Percentiles rank a stretch among this genome's conserved stretches.
phyloP scores from a whole-genome alignment of 805 yeast genomes.

The Candida yuanshanica region DNA sequence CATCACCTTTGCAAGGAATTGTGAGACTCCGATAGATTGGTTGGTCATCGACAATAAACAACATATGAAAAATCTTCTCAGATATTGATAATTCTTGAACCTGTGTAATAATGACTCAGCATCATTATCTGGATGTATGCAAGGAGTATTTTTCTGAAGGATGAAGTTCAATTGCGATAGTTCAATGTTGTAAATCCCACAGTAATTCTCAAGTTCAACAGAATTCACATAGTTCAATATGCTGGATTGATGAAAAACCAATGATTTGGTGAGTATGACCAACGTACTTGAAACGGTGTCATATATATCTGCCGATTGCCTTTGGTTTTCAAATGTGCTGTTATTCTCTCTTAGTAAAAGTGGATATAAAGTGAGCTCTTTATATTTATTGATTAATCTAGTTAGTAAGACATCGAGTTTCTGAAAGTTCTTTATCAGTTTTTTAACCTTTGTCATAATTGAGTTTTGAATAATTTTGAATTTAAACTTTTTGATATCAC shows the following conservation, averaged over 20 bases:
- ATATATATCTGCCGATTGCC: constrained; percentile 5
- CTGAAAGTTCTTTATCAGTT: constrained; percentile 18
- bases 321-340: not conserved
- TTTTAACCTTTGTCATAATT: constrained; percentile 12
- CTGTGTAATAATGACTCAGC: constrained; percentile 18
- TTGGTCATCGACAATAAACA: constrained; percentile 30
- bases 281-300: constrained; percentile 27
- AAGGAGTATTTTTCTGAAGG: constrained; percentile 1
- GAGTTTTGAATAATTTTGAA: constrained; percentile 10
- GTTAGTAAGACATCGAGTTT: constrained; percentile 23
- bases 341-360: constrained; percentile 10
- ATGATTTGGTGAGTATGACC: constrained; percentile 27
- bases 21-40: constrained; percentile 18
- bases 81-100: constrained; percentile 29
- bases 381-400: constrained; percentile 24
- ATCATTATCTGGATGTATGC: not conserved
- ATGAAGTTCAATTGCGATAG: constrained; percentile 25
- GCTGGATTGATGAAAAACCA: constrained; percentile 22
- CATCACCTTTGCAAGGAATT: constrained; percentile 5
- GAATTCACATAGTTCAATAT: constrained; percentile 26
- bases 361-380: constrained; percentile 25
- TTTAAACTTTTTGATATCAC: constrained; percentile 2
- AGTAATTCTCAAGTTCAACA: constrained; percentile 34
- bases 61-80: constrained; percentile 40
- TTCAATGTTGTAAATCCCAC: constrained; percentile 37